Evolutionary conservation across 495 filamentous ascomycete species (phyloP).

Genomic region (Hyphodiscus hymeniophilus): DNA sequence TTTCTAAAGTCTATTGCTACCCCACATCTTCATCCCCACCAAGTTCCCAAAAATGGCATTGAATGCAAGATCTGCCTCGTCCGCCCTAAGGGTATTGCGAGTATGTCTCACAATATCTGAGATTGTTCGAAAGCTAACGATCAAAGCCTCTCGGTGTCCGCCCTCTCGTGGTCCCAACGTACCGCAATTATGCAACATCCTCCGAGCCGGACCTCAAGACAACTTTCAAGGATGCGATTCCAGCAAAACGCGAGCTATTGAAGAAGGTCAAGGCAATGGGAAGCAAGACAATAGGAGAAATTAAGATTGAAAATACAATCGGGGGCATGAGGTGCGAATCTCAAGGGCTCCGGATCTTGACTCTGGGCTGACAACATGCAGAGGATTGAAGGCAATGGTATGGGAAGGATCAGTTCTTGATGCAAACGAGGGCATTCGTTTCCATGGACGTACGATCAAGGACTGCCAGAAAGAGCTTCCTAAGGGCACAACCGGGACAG

Average conservation of each 20-base stretch:
- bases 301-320: conserved; percentile 88
- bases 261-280: conserved; percentile 83
- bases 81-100: conserved; percentile 42
- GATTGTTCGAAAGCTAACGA: background rate
- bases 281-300: conserved; percentile 78
- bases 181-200: conserved; percentile 55
- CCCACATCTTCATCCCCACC: conserved; percentile 12
- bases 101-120: conserved; percentile 29
- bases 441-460: conserved; percentile 96
- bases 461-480: conserved; percentile 92
- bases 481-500: conserved; percentile 87
- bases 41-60: conserved; percentile 35
- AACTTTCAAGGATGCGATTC: conserved; percentile 73
- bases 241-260: conserved; percentile 83
- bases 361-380: conserved; percentile 20
- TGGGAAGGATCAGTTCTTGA: conserved; percentile 99
- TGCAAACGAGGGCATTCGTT: conserved; percentile 93
- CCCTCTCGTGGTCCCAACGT: conserved; percentile 20
- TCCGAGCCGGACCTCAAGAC: conserved; percentile 83
- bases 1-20: no score
- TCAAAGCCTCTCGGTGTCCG: conserved; percentile 28
- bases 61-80: conserved; percentile 37
- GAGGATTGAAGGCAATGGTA: conserved; percentile 91
- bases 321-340: conserved; percentile 78
- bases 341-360: background rate